phyloP scores from a whole-genome alignment of 1,284 basidiomycete genomes.

The Ganoderma lucidum region DNA sequence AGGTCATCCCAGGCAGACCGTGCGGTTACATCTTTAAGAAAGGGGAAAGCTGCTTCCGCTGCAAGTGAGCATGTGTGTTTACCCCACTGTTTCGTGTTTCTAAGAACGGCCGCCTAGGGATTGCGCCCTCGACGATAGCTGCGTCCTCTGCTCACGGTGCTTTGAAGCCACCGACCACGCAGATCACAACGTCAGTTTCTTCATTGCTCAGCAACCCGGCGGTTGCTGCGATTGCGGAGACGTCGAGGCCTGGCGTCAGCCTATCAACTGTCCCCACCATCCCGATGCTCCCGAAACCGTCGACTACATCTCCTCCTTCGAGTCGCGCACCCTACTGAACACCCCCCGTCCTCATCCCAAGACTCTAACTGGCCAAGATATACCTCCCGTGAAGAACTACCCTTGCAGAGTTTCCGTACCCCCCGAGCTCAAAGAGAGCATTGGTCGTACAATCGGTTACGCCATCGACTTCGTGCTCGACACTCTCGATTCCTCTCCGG shows the following conservation, averaged over 20 bases:
- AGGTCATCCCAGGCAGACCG: constrained; percentile 66
- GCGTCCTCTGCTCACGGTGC: constrained; percentile 88
- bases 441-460: constrained; percentile 78
- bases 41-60: constrained; percentile 88
- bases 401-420: constrained; percentile 64
- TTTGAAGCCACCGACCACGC: constrained; percentile 86
- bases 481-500: constrained; percentile 86
- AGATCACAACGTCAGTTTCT: constrained; percentile 91
- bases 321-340: constrained; percentile 39
- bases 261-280: constrained; percentile 79
- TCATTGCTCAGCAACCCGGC: constrained; percentile 89
- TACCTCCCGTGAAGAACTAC: constrained; percentile 66
- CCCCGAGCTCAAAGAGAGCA: constrained; percentile 72
- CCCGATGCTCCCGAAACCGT: constrained; percentile 44
- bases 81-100: constrained; percentile 6
- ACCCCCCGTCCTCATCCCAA: constrained; percentile 45
- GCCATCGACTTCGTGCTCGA: constrained; percentile 88
- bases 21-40: constrained; percentile 85
- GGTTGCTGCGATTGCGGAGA: constrained; percentile 96
- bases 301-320: constrained; percentile 39
- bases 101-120: constrained; percentile 55
- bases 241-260: constrained; percentile 80
- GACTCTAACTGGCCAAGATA: constrained; percentile 51
- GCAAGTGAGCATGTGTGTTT: constrained; percentile 73
- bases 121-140: constrained; percentile 88